Conservation (phyloP, 352 stramenopile species). For the Plasmopara viticola region DNA sequence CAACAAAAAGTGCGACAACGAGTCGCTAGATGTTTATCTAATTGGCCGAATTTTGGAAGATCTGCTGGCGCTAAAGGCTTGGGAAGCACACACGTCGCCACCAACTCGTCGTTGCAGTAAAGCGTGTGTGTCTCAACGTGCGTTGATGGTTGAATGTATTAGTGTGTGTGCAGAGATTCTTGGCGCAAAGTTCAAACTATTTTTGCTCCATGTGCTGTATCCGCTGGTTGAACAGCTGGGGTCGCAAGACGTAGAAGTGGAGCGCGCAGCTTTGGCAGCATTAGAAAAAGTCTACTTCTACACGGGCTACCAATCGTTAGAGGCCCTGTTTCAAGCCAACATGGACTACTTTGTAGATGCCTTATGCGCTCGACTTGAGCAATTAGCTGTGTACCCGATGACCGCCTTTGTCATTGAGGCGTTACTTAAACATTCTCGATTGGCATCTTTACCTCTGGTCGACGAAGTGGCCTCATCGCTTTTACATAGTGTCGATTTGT, state of each 20-base stretch:
- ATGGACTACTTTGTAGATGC: constrained; percentile 88
- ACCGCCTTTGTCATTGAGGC: constrained; percentile 74
- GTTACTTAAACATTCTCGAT: constrained; percentile 51
- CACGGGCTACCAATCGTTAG: constrained; percentile 46
- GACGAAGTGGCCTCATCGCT: constrained; percentile 71
- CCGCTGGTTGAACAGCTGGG: constrained; percentile 82
- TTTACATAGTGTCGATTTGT: constrained; percentile 64
- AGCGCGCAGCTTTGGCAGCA: constrained; percentile 61
- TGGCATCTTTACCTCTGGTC: constrained; percentile 65
- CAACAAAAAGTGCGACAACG: constrained; percentile 1
- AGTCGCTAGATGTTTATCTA: constrained; percentile 47
- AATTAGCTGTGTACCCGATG: constrained; percentile 61
- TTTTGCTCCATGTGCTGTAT: constrained; percentile 71
- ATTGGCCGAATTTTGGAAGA: constrained; percentile 74
- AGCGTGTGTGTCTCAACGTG: constrained; percentile 33
- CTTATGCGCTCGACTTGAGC: constrained; percentile 58
- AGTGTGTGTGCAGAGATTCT: constrained; percentile 67
- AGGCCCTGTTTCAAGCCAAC: constrained; percentile 65
- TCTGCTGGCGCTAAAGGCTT: constrained; percentile 43
- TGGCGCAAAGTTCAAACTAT: constrained; percentile 39
- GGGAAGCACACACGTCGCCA: constrained; percentile 23
- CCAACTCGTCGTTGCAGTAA: constrained; percentile 6
- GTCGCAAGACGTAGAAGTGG: constrained; percentile 46
- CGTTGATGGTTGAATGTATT: constrained; percentile 70
- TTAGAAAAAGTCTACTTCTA: constrained; percentile 62